Evolutionary conservation across 768 basidiomycete genomes (phyloP).

Genomic region (Dioszegia crocea): DNA sequence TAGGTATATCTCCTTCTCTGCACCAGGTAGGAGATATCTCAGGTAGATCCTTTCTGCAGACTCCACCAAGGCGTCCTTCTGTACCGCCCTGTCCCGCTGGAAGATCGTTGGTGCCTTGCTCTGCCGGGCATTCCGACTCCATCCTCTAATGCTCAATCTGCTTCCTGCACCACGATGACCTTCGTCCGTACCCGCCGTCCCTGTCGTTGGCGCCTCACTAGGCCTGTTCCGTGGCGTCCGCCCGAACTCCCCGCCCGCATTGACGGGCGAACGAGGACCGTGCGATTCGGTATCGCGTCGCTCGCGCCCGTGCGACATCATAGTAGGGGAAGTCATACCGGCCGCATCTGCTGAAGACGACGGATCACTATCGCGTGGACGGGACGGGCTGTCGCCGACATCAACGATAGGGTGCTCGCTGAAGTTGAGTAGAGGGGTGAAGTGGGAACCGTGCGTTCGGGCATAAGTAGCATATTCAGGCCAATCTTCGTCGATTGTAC

Average conservation of each 20-base stretch:
- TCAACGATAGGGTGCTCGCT: conserved; percentile 11
- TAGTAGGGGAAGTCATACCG: not conserved
- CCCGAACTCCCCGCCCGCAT: conserved; percentile 2
- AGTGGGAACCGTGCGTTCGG: conserved; percentile 83
- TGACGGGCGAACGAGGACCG: conserved; percentile 19
- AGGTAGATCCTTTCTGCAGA: conserved; percentile 95
- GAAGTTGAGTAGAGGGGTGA: conserved; percentile 75
- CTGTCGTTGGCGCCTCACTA: conserved; percentile 7
- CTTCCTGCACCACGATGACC: conserved; percentile 1
- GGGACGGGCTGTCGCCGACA: not conserved
- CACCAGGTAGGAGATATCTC: conserved; percentile 80
- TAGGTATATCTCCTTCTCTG: conserved; percentile 97
- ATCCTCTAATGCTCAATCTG: conserved; percentile 10
- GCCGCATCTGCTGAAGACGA: conserved; percentile 4
- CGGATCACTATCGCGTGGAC: not conserved
- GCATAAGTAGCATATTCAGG: conserved; percentile 97
- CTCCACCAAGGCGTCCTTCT: conserved; percentile 79
- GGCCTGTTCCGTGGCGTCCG: not conserved
- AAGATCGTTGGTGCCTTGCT: conserved; percentile 79
- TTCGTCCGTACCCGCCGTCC: conserved; percentile 4
- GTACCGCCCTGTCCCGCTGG: conserved; percentile 83
- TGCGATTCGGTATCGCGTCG: conserved; percentile 45
- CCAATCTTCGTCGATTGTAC: conserved; percentile 93
- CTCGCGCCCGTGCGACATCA: conserved; percentile 13
- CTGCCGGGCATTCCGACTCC: conserved; percentile 14